Evolutionary conservation across 2,329 filamentous ascomycete species (phyloP).

Genomic region (Fusarium liriodendri): DNA sequence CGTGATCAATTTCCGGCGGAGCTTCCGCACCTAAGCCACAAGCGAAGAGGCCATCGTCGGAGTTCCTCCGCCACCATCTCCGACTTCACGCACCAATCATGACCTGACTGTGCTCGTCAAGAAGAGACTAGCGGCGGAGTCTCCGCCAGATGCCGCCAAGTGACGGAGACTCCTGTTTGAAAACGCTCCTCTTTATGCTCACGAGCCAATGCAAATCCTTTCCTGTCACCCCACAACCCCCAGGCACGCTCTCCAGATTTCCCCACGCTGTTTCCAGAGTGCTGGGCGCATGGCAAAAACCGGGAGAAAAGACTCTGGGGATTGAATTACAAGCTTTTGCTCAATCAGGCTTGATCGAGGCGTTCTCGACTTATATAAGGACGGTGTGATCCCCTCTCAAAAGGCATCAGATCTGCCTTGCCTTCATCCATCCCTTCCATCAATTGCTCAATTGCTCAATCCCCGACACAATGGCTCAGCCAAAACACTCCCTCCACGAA

Average conservation of each 20-base stretch:
- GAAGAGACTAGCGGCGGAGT: neutral
- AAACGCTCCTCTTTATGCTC: neutral
- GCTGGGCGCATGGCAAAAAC: conserved; percentile 4
- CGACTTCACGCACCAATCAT: conserved; percentile 2
- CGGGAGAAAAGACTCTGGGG: conserved; percentile 8
- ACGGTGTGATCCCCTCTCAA: neutral
- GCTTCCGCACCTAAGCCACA: neutral
- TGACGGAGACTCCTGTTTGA: conserved; percentile 21
- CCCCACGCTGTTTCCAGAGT: conserved; percentile 12
- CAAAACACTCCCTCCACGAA: conserved; percentile 18
- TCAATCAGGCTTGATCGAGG: neutral
- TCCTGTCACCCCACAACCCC: conserved; percentile 26
- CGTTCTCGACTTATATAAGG: conserved; percentile 25
- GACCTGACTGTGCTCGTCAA: neutral
- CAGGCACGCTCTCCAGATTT: conserved; percentile 24
- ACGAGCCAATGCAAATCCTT: conserved; percentile 19
- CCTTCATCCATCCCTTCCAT: neutral
- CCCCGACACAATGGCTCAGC: conserved; percentile 39
- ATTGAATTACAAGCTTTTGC: neutral
- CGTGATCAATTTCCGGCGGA: conserved; percentile 17
- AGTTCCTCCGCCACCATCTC: conserved; percentile 6
- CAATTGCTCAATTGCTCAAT: neutral
- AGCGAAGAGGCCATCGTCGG: neutral
- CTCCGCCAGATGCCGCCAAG: neutral
- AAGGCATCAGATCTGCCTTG: neutral